A percentile compares a stretch with the other conserved stretches of the same genome.
phyloP scores from a whole-genome alignment of 768 basidiomycete genomes.

The Psilocybe subaeruginosa region DNA sequence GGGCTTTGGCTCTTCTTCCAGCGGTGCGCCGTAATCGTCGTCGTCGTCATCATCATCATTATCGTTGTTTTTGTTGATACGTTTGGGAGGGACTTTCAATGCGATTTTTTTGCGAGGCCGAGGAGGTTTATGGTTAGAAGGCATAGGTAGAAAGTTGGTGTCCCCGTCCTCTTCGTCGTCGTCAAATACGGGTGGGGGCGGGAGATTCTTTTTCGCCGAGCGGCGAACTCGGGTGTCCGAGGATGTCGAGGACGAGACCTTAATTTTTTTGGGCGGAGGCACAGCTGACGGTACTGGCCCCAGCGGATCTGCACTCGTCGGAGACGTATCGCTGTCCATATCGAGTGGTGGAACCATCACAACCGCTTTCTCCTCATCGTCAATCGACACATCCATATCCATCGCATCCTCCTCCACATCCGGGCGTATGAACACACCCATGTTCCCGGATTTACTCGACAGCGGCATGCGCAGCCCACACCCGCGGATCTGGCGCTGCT shows the following conservation, averaged over 20 bases:
- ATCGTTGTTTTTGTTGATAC: conserved; percentile 38
- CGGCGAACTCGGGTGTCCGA: conserved; percentile 7
- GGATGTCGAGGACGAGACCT: not conserved
- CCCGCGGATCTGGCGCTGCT: conserved; percentile 48
- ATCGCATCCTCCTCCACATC: conserved; percentile 64
- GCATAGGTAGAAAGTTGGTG: not conserved
- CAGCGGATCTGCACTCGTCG: not conserved
- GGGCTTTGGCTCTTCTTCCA: not conserved
- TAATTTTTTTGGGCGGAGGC: not conserved
- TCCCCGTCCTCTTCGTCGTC: not conserved
- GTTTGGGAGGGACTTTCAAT: not conserved
- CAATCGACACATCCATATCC: conserved; percentile 58
- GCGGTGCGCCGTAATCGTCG: not conserved
- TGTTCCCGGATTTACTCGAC: conserved; percentile 21
- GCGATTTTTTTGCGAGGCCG: conserved; percentile 15
- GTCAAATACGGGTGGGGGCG: conserved; percentile 1
- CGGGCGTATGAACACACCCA: conserved; percentile 54
- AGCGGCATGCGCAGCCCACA: conserved; percentile 25
- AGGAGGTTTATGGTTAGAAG: not conserved
- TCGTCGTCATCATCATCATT: conserved; percentile 18
- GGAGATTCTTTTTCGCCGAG: conserved; percentile 2
- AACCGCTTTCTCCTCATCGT: conserved; percentile 24
- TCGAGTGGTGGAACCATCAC: not conserved
- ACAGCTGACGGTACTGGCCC: not conserved
- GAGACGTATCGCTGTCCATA: conserved; percentile 4